Evolutionary conservation across 179 eudicot genomes (phyloP).

Genomic region (Amaranthus tricolor): DNA sequence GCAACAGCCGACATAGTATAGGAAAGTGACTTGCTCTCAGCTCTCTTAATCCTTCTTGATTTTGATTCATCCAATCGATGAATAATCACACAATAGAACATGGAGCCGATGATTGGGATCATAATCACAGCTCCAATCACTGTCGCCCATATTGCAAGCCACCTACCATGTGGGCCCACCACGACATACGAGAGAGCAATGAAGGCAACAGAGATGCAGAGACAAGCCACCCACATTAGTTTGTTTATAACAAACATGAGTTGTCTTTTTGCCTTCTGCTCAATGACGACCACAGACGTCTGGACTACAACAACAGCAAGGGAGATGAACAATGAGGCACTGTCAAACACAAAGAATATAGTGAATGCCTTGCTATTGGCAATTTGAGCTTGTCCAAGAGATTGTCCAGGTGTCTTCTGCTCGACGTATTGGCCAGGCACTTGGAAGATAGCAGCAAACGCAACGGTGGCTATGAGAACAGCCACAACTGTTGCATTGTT

Average conservation of each 20-base stretch:
- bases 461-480: constrained; percentile 87
- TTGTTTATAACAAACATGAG: constrained; percentile 90
- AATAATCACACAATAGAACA: constrained; percentile 76
- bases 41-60: constrained; percentile 52
- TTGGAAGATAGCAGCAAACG: constrained; percentile 86
- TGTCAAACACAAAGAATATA: constrained; percentile 73
- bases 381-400: constrained; percentile 72
- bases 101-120: constrained; percentile 78
- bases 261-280: constrained; percentile 77
- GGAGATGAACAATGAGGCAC: constrained; percentile 75
- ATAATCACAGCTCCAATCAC: constrained; percentile 74
- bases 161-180: constrained; percentile 57
- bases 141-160: constrained; percentile 76
- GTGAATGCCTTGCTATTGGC: constrained; percentile 60
- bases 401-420: constrained; percentile 21
- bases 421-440: constrained; percentile 79
- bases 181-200: constrained; percentile 76
- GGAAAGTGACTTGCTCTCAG: constrained; percentile 61
- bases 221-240: constrained; percentile 93
- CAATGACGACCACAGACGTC: constrained; percentile 87
- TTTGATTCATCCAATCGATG: constrained; percentile 59
- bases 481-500: constrained; percentile 87
- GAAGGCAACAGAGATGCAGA: constrained; percentile 73
- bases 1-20: constrained; percentile 58
- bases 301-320: constrained; percentile 93